These are phyloP conservation scores for Botryotinia calthae DNA, from an alignment of 2,329 filamentous ascomycete species.

Conservation along the genomic window DNA sequence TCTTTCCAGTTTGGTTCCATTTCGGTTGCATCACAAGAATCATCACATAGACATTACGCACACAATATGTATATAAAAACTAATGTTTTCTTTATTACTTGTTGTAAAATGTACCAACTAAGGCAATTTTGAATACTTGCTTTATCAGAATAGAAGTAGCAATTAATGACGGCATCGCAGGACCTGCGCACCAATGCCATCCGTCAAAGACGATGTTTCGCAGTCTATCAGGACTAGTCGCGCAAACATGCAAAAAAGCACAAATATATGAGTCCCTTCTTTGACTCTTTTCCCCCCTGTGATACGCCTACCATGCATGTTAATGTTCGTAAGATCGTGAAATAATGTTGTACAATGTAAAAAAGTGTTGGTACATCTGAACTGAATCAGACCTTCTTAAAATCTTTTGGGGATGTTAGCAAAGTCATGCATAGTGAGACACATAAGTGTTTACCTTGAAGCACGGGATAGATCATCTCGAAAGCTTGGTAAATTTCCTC, in stretches of 20 bases:
- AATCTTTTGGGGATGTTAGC: constrained; percentile 36
- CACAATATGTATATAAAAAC: neutral
- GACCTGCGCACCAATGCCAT: constrained; percentile 45
- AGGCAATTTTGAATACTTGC: constrained; percentile 16
- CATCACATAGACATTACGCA: neutral
- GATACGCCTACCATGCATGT: constrained; percentile 38
- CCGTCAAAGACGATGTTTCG: constrained; percentile 33
- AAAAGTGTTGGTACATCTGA: constrained; percentile 11
- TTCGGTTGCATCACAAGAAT: neutral
- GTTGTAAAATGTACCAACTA: constrained; percentile 18
- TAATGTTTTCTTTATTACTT: constrained; percentile 12
- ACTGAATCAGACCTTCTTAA: constrained; percentile 39
- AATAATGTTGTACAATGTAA: constrained; percentile 22
- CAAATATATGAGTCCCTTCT: constrained; percentile 34
- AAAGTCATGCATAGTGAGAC: neutral
- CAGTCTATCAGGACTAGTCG: constrained; percentile 37
- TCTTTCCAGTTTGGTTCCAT: no score
- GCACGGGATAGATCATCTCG: constrained; percentile 94
- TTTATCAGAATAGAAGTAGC: constrained; percentile 25
- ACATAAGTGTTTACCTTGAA: constrained; percentile 62
- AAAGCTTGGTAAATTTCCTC: constrained; percentile 98
- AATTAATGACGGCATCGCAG: constrained; percentile 45
- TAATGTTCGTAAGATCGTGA: constrained; percentile 38
- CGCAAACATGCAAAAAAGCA: constrained; percentile 35
- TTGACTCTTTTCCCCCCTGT: constrained; percentile 29